Evolutionary conservation across 768 basidiomycete genomes (phyloP), one percentile per base, ranked within the genome.

Genomic region (Rhodotorula babjevae): DNA sequence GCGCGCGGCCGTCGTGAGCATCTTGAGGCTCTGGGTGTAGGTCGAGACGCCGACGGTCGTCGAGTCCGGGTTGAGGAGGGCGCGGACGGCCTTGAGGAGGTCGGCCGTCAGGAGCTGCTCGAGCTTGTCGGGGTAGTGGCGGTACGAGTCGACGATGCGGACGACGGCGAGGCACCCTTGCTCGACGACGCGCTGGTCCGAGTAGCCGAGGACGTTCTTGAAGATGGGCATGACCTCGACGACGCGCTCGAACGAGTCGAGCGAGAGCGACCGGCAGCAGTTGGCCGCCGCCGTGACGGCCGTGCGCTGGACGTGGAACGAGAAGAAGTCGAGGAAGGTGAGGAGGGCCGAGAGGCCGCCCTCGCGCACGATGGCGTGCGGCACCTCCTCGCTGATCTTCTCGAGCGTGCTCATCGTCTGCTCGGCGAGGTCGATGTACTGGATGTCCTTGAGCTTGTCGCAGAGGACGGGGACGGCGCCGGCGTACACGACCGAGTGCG

Each of bases 391-490:
- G 7, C 95, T 95, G 49, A 99, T 94, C 83, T 99, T 99, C 83
- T 97, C 92, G 84, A 96, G 84, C 0, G 95, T 99, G 79, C 92
- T 94, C 76, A 99, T 83, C 16, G 95, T 97, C 83, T 99, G 96
- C 80, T 98, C 96, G 21, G 96, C 96, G 59, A 99, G 85, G 81
- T 99, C 96, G 76, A 99, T 98, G 80, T 94, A 96, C 33, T 92
- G 91, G 69, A 99, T 99, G 82, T 96, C 92, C 80, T 92, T 88
- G 72, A 99, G 83, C 81, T 99, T 98, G 86, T 90, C 90, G 86
- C 95, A 98, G 60, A 99, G 85, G 46, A 95, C 93, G 27, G 93
- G 93, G 69, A 99, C 94, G 27, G 95, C 96, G n/a, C 95, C 95
- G 78, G 95, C 91, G 80, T 96, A 92, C 52, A 98, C 95, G 77